Percentiles rank a stretch among this genome's conserved stretches.
Conservation (phyloP, 2,329 filamentous ascomycete genomes). For the Aspergillus sp. region DNA sequence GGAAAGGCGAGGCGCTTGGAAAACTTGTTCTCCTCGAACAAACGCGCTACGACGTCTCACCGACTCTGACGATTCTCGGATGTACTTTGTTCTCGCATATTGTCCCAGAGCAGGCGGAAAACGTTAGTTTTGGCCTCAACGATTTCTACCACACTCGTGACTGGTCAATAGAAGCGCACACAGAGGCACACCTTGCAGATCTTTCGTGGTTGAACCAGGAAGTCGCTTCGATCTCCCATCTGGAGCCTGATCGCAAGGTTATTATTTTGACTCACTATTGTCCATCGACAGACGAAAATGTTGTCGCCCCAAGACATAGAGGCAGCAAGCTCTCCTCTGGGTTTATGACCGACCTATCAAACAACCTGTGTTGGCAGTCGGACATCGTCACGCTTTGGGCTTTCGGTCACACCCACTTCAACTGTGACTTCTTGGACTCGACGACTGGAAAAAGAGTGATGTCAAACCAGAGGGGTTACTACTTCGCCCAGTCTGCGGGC, state of each 20-base stretch:
- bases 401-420: conserved; percentile 43
- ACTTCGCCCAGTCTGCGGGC: conserved; percentile 28
- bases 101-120: conserved; percentile 24
- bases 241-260: conserved; percentile 26
- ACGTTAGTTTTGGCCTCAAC: conserved; percentile 38
- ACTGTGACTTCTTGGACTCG: conserved; percentile 30
- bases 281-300: conserved; percentile 18
- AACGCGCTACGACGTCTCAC: conserved; percentile 29
- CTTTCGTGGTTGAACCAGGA: conserved; percentile 33
- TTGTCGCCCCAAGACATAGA: conserved; percentile 22
- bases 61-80: conserved; percentile 33
- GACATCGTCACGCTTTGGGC: conserved; percentile 35
- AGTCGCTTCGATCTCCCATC: conserved; percentile 17
- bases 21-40: conserved; percentile 35
- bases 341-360: conserved; percentile 36
- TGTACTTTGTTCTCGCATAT: conserved; percentile 45
- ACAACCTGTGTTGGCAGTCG: conserved; percentile 31
- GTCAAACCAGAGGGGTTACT: conserved; percentile 35
- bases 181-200: conserved; percentile 23
- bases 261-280: conserved; percentile 33
- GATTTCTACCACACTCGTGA: conserved; percentile 43
- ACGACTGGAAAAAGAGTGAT: conserved; percentile 25
- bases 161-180: conserved; percentile 27
- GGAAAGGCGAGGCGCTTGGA: conserved; percentile 12
- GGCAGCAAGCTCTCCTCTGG: conserved; percentile 25